phyloP scores from a whole-genome alignment of 169 alveolate species.

The Plasmodium vivax region DNA sequence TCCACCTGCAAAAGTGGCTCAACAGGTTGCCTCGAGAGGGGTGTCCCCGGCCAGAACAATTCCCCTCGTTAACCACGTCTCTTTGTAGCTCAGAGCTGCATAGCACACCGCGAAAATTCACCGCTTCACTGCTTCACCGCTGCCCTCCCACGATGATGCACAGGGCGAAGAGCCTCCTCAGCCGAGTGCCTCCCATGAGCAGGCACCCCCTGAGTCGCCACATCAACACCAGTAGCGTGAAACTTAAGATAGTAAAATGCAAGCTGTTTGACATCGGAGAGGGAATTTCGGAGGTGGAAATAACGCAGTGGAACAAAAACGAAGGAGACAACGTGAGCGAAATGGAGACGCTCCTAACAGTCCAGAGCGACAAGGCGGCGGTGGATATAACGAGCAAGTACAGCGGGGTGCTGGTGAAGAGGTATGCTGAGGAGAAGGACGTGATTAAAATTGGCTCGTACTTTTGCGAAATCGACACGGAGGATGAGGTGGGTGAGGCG shows the following conservation, averaged over 20 bases:
- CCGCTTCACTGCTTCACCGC: not conserved
- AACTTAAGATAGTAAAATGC: slow-evolving; percentile 84
- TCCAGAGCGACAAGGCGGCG: slow-evolving; percentile 95
- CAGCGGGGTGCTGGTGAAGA: slow-evolving; percentile 91
- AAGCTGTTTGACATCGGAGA: slow-evolving; percentile 90
- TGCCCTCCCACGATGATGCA: not conserved
- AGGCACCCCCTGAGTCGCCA: slow-evolving; percentile 1
- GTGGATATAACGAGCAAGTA: slow-evolving; percentile 94
- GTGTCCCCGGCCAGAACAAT: not conserved
- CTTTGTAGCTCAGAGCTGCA: not conserved
- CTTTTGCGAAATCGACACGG: slow-evolving; percentile 87
- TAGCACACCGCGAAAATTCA: not conserved
- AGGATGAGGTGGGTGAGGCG: slow-evolving; percentile 34
- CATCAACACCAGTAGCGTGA: slow-evolving; percentile 47
- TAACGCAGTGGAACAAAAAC: slow-evolving; percentile 91
- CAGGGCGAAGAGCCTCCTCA: slow-evolving; percentile 2
- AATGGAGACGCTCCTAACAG: slow-evolving; percentile 94
- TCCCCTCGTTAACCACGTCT: not conserved
- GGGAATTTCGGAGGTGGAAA: slow-evolving; percentile 92
- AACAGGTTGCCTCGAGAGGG: not conserved
- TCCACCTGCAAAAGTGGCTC: not conserved
- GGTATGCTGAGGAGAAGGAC: slow-evolving; percentile 89
- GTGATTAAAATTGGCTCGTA: slow-evolving; percentile 86
- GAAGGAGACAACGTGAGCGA: slow-evolving; percentile 93
- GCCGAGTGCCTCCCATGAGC: not conserved